Conservation (phyloP, 441 rosid species). For the Pelargonium citronellum region DNA sequence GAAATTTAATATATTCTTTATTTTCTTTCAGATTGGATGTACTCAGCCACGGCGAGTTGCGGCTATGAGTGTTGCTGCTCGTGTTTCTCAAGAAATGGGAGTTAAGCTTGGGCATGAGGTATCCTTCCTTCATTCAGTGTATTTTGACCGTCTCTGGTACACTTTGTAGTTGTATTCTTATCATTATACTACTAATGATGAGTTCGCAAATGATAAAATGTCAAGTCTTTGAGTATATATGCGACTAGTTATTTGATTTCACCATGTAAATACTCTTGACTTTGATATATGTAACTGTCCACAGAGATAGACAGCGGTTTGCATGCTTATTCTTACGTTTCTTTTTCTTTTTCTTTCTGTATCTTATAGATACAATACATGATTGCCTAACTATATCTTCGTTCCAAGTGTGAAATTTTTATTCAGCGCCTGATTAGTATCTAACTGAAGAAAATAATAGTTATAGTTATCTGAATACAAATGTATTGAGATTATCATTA, state of each 20-base stretch:
- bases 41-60: slow-evolving; percentile 98
- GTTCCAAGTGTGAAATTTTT: background rate
- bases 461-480: background rate
- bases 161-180: background rate
- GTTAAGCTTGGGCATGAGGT: slow-evolving; percentile 97
- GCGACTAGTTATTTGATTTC: background rate
- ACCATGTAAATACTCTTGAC: background rate
- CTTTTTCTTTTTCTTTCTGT: background rate
- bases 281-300: background rate
- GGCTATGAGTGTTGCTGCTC: slow-evolving; percentile 97
- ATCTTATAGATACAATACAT: background rate
- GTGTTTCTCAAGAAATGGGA: slow-evolving; percentile 98
- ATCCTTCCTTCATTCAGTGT: slow-evolving; percentile 15
- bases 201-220: slow-evolving; percentile 1
- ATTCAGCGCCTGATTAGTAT: background rate
- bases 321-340: background rate
- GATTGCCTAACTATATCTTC: background rate
- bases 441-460: background rate
- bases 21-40: slow-evolving; percentile 63
- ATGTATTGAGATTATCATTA: slow-evolving; percentile 1
- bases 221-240: background rate
- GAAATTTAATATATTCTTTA: slow-evolving; percentile 5
- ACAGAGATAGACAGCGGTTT: background rate
- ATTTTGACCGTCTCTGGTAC: background rate
- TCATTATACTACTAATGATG: background rate